These are phyloP conservation scores for Physcomitrium patens DNA, from an alignment of 225 moss, liverwort and hornwort species.

Conservation along the genomic window DNA sequence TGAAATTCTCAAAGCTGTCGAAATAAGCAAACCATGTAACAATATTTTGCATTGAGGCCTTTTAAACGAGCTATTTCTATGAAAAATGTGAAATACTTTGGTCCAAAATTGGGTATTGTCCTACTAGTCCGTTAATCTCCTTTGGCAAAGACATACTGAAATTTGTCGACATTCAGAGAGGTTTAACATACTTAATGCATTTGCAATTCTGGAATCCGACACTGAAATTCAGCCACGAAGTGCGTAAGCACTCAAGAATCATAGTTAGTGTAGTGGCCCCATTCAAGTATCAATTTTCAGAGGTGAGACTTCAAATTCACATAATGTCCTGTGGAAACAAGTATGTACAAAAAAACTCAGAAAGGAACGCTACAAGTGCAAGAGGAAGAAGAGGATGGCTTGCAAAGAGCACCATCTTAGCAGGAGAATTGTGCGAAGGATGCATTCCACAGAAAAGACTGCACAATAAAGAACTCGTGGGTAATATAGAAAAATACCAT, in stretches of 20 bases:
- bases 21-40: constrained; percentile 7
- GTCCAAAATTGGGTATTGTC: not conserved
- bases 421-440: constrained; percentile 4
- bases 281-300: constrained; percentile 33
- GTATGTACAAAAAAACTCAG: constrained; percentile 16
- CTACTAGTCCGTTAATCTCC: constrained; percentile 6
- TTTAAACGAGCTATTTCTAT: not conserved
- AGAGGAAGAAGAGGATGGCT: constrained; percentile 9
- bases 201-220: constrained; percentile 18
- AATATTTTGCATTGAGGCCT: not conserved
- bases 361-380: constrained; percentile 22
- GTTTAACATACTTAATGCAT: constrained; percentile 17
- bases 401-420: constrained; percentile 12
- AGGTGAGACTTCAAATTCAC: constrained; percentile 27
- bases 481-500: constrained; percentile 49
- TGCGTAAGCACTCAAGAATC: constrained; percentile 26
- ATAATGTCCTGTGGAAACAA: constrained; percentile 29
- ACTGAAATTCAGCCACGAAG: constrained; percentile 20
- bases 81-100: not conserved
- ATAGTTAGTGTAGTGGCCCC: constrained; percentile 12
- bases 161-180: constrained; percentile 21
- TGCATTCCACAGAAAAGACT: constrained; percentile 7
- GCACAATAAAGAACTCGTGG: constrained; percentile 11
- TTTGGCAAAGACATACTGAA: constrained; percentile 8
- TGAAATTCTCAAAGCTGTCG: not conserved